Percentiles rank a stretch among this genome's conserved stretches.
These are phyloP conservation scores for Hygrophoropsis aurantiaca DNA, from an alignment of 768 basidiomycete species.

Conservation along the genomic window DNA sequence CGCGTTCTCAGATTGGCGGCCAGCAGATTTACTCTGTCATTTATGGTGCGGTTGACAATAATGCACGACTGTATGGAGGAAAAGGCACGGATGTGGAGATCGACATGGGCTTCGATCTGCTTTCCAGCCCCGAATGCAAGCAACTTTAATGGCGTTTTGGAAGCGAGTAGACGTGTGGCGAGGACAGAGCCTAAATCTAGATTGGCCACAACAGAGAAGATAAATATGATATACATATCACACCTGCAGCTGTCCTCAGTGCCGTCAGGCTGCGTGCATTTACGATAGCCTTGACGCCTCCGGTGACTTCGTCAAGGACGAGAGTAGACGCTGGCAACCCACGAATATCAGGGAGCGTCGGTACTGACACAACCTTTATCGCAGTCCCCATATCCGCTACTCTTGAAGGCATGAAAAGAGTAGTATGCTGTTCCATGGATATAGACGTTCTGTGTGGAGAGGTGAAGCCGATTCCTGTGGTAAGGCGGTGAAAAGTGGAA, in stretches of 20 bases:
- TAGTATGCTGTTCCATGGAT: slow-evolving; percentile 51
- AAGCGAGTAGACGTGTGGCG: slow-evolving; percentile 54
- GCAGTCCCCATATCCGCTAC: slow-evolving; percentile 53
- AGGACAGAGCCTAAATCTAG: slow-evolving; percentile 67
- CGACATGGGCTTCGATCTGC: slow-evolving; percentile 66
- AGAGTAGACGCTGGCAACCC: slow-evolving; percentile 80
- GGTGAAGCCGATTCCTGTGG: slow-evolving; percentile 22
- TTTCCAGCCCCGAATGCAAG: slow-evolving; percentile 75
- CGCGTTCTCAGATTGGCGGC: slow-evolving; percentile 22
- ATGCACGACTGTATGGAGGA: slow-evolving; percentile 50
- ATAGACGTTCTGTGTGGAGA: slow-evolving; percentile 63
- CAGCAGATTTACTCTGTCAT: slow-evolving; percentile 47
- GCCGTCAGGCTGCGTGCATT: slow-evolving; percentile 81
- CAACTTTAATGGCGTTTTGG: slow-evolving; percentile 37
- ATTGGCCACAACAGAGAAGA: neutral
- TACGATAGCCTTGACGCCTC: slow-evolving; percentile 69
- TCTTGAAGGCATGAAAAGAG: slow-evolving; percentile 84
- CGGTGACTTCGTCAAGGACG: slow-evolving; percentile 69
- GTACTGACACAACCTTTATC: slow-evolving; percentile 82
- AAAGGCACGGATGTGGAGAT: slow-evolving; percentile 59
- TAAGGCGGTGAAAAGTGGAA: slow-evolving; percentile 53
- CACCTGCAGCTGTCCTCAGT: slow-evolving; percentile 79
- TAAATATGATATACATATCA: slow-evolving; percentile 5
- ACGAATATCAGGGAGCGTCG: slow-evolving; percentile 38
- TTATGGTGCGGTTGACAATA: slow-evolving; percentile 63